phyloP scores from a whole-genome alignment of 495 filamentous ascomycete species.

The Aspergillus biplanus region DNA sequence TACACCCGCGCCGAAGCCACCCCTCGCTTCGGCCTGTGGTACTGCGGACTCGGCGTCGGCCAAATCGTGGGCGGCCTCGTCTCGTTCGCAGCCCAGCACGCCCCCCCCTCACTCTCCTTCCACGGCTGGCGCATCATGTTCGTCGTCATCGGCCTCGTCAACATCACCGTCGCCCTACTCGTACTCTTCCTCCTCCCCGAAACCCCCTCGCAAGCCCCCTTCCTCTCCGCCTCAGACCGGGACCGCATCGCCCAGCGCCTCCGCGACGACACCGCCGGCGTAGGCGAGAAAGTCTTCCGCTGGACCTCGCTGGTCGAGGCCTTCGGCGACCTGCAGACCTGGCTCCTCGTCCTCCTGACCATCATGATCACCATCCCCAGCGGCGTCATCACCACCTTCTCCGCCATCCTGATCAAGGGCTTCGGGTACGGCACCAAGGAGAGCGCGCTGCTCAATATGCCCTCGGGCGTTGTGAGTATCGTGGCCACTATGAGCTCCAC shows the following conservation, averaged over 20 bases:
- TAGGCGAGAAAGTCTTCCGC: conserved; percentile 47
- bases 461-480: conserved; percentile 62
- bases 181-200: conserved; percentile 57
- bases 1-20: conserved; percentile 67
- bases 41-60: conserved; percentile 63
- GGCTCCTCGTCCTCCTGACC: conserved; percentile 48
- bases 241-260: conserved; percentile 34
- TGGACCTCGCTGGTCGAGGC: conserved; percentile 38
- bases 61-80: conserved; percentile 65
- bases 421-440: conserved; percentile 48
- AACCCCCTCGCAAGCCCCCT: conserved; percentile 53
- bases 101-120: conserved; percentile 37
- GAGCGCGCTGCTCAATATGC: conserved; percentile 65
- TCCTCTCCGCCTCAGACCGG: conserved; percentile 56
- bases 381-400: conserved; percentile 55
- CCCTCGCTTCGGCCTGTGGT: conserved; percentile 67
- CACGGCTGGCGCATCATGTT: conserved; percentile 68
- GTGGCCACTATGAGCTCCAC: conserved; percentile 55
- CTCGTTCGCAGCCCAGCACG: conserved; percentile 65
- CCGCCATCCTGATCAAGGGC: conserved; percentile 47
- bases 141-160: conserved; percentile 60
- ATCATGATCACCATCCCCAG: conserved; percentile 54
- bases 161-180: conserved; percentile 53
- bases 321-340: conserved; percentile 42
- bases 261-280: conserved; percentile 56